Evolutionary conservation across 2,329 filamentous ascomycete species (phyloP).

Genomic region (Pyricularia sp.): DNA sequence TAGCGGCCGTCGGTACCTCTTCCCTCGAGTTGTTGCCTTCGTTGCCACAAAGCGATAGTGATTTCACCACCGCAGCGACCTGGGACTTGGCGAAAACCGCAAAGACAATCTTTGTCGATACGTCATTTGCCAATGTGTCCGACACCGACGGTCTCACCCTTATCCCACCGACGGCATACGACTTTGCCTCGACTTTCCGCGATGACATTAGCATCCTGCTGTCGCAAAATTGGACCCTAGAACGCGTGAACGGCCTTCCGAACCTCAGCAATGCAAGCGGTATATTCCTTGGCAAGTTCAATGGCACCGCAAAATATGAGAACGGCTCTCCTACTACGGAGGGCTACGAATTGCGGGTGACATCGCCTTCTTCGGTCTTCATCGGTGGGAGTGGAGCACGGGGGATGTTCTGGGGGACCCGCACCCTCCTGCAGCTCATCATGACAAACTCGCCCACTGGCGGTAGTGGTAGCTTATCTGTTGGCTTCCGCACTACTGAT

Average conservation of each 20-base stretch:
- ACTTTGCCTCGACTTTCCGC: constrained; percentile 37
- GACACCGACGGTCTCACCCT: constrained; percentile 38
- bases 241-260: neutral
- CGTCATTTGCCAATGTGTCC: constrained; percentile 24
- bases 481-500: constrained; percentile 24
- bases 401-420: constrained; percentile 49
- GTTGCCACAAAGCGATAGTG: neutral
- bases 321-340: constrained; percentile 36
- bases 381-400: constrained; percentile 43
- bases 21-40: constrained; percentile 2
- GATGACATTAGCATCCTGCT: constrained; percentile 15
- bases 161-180: constrained; percentile 39
- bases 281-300: constrained; percentile 33
- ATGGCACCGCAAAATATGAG: constrained; percentile 26
- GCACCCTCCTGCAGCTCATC: constrained; percentile 43
- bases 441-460: constrained; percentile 28
- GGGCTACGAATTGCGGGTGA: constrained; percentile 34
- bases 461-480: constrained; percentile 22
- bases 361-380: constrained; percentile 25
- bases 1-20: neutral
- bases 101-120: constrained; percentile 34
- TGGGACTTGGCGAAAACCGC: neutral
- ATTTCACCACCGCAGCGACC: neutral
- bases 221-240: constrained; percentile 7
- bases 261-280: neutral